Conservation (phyloP, 2,329 filamentous ascomycete genomes). For the Seiridium unicorne region DNA sequence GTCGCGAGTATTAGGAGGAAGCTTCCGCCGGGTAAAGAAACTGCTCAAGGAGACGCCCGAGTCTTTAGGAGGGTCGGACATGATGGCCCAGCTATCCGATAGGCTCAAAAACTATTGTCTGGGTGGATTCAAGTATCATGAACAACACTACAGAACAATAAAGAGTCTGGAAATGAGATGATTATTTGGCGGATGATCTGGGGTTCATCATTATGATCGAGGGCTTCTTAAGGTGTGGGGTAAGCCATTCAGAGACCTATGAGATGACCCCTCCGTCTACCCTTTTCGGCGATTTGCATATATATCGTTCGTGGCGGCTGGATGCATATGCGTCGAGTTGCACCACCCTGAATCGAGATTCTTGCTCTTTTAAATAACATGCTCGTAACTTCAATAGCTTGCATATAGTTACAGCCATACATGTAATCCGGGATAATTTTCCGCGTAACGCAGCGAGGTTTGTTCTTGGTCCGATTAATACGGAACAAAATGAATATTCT, state of each 20-base stretch:
- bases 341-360: background rate
- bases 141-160: background rate
- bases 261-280: background rate
- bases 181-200: background rate
- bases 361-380: no score
- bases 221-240: background rate
- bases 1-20: constrained; percentile 20
- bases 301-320: background rate
- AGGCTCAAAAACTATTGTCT: constrained; percentile 16
- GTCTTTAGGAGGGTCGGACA: constrained; percentile 10
- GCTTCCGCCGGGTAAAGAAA: constrained; percentile 28
- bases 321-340: background rate
- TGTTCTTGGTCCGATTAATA: no score
- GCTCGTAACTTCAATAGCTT: no score
- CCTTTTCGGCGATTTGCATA: background rate
- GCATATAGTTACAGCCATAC: no score
- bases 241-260: background rate
- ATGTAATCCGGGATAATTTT: no score
- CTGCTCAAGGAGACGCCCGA: constrained; percentile 21
- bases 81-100: no score
- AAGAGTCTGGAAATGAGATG: background rate
- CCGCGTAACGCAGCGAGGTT: no score
- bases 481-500: no score
- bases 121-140: background rate
- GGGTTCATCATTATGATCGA: background rate